These are phyloP conservation scores for Glycine latifolia DNA, from an alignment of 306 rosid species.

Conservation along the genomic window DNA sequence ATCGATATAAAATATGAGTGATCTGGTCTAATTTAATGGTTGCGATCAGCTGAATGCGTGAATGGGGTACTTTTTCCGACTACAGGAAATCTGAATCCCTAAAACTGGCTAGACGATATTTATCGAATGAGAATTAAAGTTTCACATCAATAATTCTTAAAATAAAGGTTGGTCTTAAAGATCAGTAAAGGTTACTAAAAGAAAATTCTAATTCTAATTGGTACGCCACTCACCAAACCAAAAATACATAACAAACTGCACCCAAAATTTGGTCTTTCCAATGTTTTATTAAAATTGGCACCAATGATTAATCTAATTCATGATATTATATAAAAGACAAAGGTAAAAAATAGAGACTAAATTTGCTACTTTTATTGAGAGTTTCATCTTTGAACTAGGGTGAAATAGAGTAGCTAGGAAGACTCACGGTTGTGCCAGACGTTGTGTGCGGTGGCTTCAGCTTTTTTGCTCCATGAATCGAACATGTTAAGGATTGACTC, in stretches of 20 bases:
- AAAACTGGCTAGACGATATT: not conserved
- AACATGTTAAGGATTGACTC: slow-evolving; percentile 57
- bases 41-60: too few species aligned
- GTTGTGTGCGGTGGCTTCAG: slow-evolving; percentile 59
- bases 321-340: not conserved
- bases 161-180: not conserved
- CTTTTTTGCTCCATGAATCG: slow-evolving; percentile 56
- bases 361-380: not conserved
- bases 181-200: too few species aligned
- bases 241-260: not conserved
- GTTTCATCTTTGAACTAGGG: not conserved
- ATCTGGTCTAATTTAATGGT: too few species aligned
- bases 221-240: not conserved
- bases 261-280: not conserved
- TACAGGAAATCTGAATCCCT: too few species aligned
- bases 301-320: not conserved
- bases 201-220: not conserved
- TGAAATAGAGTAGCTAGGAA: too few species aligned
- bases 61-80: too few species aligned
- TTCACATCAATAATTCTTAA: too few species aligned
- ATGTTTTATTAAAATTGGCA: too few species aligned
- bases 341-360: not conserved
- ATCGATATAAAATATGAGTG: too few species aligned
- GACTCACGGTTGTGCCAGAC: slow-evolving; percentile 62
- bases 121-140: not conserved